These are phyloP conservation scores for Basipetospora sp. DNA, from an alignment of 2,329 filamentous ascomycete genomes.

Conservation along the genomic window DNA sequence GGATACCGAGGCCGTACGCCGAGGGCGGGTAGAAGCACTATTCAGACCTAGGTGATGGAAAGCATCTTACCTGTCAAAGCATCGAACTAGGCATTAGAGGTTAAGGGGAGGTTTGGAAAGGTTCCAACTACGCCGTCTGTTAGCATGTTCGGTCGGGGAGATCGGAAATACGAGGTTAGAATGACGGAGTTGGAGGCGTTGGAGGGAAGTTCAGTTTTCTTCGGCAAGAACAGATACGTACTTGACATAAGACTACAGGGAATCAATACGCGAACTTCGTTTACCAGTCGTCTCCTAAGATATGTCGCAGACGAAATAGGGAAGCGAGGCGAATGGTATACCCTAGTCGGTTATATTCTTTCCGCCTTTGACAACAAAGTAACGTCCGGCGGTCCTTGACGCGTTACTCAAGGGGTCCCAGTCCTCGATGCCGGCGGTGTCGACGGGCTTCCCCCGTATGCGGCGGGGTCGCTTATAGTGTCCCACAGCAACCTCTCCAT, in stretches of 20 bases:
- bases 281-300: too few relatives aligned
- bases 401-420: conserved; percentile 61
- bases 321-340: too few relatives aligned
- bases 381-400: conserved; percentile 51
- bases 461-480: conserved; percentile 31
- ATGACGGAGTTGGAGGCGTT: too few relatives aligned
- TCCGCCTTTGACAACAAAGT: conserved; percentile 59
- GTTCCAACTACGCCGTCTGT: background rate
- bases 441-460: conserved; percentile 17
- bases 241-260: background rate
- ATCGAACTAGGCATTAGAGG: conserved; percentile 7
- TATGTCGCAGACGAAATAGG: too few relatives aligned
- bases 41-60: conserved; percentile 7
- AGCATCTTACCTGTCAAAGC: conserved; percentile 7
- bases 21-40: conserved; percentile 5
- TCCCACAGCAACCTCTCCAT: conserved; percentile 46
- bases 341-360: conserved; percentile 10
- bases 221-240: background rate
- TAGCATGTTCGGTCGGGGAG: conserved; percentile 4
- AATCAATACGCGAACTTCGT: too few relatives aligned
- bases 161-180: too few relatives aligned
- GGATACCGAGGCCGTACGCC: background rate
- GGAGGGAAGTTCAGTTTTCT: background rate
- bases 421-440: conserved; percentile 36
- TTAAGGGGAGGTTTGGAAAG: conserved; percentile 1